phyloP scores from a whole-genome alignment of 1,284 basidiomycete species.

The Earliella scabrosa region DNA sequence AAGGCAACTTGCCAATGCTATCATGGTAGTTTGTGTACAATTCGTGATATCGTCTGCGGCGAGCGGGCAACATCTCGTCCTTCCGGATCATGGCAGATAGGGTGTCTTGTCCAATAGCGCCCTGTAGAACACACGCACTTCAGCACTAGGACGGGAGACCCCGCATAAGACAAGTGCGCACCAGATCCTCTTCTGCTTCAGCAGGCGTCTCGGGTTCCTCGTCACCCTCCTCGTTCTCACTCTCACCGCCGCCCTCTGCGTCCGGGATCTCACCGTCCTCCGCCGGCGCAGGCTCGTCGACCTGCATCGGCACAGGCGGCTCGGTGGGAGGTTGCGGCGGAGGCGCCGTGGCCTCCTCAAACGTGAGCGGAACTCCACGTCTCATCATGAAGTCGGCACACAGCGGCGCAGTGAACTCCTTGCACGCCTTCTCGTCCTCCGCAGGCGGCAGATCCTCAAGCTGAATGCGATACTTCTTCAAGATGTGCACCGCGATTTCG shows the following conservation, averaged over 20 bases:
- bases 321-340: neutral
- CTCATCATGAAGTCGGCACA: conserved; percentile 48
- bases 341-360: conserved; percentile 20
- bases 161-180: conserved; percentile 6
- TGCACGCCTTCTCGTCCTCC: conserved; percentile 49
- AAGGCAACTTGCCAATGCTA: conserved; percentile 49
- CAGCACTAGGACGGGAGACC: neutral
- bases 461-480: conserved; percentile 52
- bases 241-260: conserved; percentile 4
- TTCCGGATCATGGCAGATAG: conserved; percentile 69
- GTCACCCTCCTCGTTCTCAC: conserved; percentile 19
- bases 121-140: conserved; percentile 40
- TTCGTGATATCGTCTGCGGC: conserved; percentile 58
- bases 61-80: conserved; percentile 64
- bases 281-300: conserved; percentile 4
- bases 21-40: conserved; percentile 45
- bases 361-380: conserved; percentile 17
- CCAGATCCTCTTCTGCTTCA: conserved; percentile 18
- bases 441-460: conserved; percentile 57
- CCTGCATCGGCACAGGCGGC: conserved; percentile 5
- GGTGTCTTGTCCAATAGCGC: conserved; percentile 66
- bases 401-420: conserved; percentile 48
- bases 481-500: conserved; percentile 46
- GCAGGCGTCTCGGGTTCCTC: conserved; percentile 3
- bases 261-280: conserved; percentile 20